phyloP scores from a whole-genome alignment of 2,329 filamentous ascomycete genomes.

The Akanthomyces muscarius region DNA sequence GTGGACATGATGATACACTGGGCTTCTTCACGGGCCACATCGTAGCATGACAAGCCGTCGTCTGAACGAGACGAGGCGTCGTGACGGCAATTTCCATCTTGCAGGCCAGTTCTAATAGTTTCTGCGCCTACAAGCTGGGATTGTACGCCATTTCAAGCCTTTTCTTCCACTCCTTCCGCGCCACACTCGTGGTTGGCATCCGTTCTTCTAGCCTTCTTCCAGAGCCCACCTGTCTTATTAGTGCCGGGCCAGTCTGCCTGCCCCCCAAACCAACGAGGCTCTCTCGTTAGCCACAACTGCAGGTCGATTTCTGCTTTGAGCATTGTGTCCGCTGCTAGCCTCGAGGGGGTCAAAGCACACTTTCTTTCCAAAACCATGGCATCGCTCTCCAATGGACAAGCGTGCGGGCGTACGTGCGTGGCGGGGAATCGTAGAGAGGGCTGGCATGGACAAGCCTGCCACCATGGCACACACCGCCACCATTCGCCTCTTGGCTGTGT shows the following conservation, averaged over 20 bases:
- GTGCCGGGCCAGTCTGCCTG: background rate
- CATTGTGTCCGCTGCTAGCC: background rate
- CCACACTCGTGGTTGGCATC: background rate
- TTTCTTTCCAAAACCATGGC: background rate
- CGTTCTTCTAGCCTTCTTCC: conserved; percentile 5
- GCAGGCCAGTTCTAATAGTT: background rate
- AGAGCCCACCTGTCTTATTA: background rate
- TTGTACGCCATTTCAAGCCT: background rate
- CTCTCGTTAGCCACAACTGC: background rate
- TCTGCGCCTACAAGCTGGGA: background rate
- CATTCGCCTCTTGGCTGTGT: background rate
- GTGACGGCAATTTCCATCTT: background rate
- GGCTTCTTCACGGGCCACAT: background rate
- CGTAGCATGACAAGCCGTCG: background rate
- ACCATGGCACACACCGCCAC: background rate
- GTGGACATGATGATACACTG: background rate
- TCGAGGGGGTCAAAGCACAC: conserved; percentile 14
- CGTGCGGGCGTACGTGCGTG: background rate
- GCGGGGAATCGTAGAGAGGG: background rate
- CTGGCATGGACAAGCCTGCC: background rate
- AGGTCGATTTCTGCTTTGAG: background rate
- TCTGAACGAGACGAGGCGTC: conserved; percentile 5
- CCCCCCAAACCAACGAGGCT: background rate
- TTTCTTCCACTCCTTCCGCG: background rate
- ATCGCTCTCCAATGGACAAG: background rate